A percentile compares a stretch with the other conserved stretches of the same genome.
phyloP scores from a whole-genome alignment of 2,329 filamentous ascomycete species.

The Fusarium abutilonis region DNA sequence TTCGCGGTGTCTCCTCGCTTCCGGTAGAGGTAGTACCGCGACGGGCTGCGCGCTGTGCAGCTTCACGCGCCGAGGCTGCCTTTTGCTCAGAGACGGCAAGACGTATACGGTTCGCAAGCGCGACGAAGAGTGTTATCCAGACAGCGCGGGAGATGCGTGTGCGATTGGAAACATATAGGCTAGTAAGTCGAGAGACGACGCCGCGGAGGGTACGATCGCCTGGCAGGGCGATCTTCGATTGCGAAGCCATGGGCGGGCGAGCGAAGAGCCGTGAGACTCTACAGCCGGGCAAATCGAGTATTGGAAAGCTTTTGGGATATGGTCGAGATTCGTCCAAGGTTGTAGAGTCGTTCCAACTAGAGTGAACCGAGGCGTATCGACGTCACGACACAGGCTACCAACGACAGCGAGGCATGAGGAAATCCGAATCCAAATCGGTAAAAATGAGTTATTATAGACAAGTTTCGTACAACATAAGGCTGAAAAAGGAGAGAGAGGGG shows the following conservation, averaged over 20 bases:
- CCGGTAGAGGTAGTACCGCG: conserved; percentile 60
- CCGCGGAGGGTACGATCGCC: conserved; percentile 72
- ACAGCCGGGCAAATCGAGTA: background rate
- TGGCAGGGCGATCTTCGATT: conserved; percentile 74
- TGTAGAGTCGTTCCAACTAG: conserved; percentile 10
- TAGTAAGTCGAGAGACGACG: conserved; percentile 72
- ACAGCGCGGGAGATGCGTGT: conserved; percentile 84
- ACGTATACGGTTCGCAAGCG: conserved; percentile 86
- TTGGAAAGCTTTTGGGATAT: background rate
- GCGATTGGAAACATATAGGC: conserved; percentile 81
- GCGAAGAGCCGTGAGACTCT: conserved; percentile 11
- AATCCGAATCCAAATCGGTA: conserved; percentile 15
- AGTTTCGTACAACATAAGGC: background rate
- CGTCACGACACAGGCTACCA: conserved; percentile 41
- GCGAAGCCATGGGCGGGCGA: conserved; percentile 69
- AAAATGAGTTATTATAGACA: background rate
- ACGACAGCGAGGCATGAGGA: conserved; percentile 23
- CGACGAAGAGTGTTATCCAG: conserved; percentile 83
- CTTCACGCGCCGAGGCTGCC: conserved; percentile 76
- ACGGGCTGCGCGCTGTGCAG: conserved; percentile 61
- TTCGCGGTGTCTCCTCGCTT: conserved; percentile 59
- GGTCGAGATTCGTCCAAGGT: background rate
- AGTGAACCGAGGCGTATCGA: conserved; percentile 30
- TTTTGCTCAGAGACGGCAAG: conserved; percentile 94
- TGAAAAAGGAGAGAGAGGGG: background rate